Conservation (phyloP, 2,329 filamentous ascomycete species). For the Neopestalotiopsis sp. region DNA sequence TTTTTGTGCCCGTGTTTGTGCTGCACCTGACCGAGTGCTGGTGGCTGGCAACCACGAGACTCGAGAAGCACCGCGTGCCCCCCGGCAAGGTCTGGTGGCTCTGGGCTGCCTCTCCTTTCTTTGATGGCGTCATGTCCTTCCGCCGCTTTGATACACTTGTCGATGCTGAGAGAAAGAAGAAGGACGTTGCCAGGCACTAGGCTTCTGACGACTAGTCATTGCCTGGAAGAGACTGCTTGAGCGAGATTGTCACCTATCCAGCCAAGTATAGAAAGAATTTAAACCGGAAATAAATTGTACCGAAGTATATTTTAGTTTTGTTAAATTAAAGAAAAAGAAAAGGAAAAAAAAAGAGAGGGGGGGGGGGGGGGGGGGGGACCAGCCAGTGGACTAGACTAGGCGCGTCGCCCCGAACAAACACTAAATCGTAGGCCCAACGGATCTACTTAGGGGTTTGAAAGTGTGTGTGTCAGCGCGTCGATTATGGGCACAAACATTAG, state of each 20-base stretch:
- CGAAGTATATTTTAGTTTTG: too few relatives aligned
- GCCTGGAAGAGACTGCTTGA: neutral
- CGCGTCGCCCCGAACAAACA: neutral
- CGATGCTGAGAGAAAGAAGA: conserved; percentile 46
- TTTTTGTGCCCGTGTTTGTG: conserved; percentile 64
- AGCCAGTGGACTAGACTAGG: neutral
- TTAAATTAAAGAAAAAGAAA: too few relatives aligned
- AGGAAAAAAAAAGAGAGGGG: too few relatives aligned
- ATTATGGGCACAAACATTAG: neutral
- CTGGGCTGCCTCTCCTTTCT: conserved; percentile 59
- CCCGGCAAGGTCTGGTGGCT: conserved; percentile 55
- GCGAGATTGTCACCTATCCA: too few relatives aligned
- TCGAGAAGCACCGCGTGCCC: conserved; percentile 54
- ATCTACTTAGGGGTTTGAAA: neutral
- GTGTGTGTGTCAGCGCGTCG: neutral
- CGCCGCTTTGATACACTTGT: conserved; percentile 57
- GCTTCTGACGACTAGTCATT: neutral
- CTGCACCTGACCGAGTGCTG: conserved; percentile 72
- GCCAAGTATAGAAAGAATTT: neutral
- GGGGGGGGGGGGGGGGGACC: too few relatives aligned
- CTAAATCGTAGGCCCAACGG: neutral
- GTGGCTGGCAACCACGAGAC: conserved; percentile 53
- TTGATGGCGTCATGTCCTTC: conserved; percentile 60
- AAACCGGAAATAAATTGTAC: too few relatives aligned
- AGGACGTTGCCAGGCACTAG: conserved; percentile 48